Percentiles rank a stretch among this genome's conserved stretches.
Evolutionary conservation across 2,329 filamentous ascomycete genomes (phyloP).

Genomic region (Pezicula radicicola): DNA sequence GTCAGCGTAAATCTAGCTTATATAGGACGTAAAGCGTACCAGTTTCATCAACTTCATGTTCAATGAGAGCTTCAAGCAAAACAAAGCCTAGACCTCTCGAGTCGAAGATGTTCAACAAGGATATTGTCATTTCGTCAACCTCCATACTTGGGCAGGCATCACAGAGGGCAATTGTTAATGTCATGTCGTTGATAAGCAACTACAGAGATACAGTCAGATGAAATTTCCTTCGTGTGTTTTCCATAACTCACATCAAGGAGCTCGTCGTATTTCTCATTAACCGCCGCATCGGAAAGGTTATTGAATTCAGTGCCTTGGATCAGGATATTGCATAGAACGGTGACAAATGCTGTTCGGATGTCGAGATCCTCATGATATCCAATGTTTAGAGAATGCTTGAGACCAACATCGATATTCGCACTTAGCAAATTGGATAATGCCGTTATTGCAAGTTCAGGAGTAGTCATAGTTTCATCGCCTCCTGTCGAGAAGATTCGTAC

Average conservation of each 20-base stretch:
- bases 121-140: slow-evolving; percentile 66
- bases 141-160: slow-evolving; percentile 65
- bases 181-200: slow-evolving; percentile 61
- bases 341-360: slow-evolving; percentile 67
- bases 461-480: slow-evolving; percentile 52
- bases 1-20: slow-evolving; percentile 1
- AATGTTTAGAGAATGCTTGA: slow-evolving; percentile 68
- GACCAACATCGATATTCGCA: slow-evolving; percentile 68
- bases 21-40: slow-evolving; percentile 35
- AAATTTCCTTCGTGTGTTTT: not conserved
- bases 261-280: slow-evolving; percentile 67
- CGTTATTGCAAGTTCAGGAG: slow-evolving; percentile 61
- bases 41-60: slow-evolving; percentile 66
- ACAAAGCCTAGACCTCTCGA: slow-evolving; percentile 60
- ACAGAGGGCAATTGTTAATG: slow-evolving; percentile 60
- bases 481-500: slow-evolving; percentile 31
- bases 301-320: slow-evolving; percentile 71
- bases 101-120: slow-evolving; percentile 68
- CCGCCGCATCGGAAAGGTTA: slow-evolving; percentile 63
- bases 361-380: slow-evolving; percentile 70
- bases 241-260: slow-evolving; percentile 49
- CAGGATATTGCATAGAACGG: slow-evolving; percentile 67
- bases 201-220: slow-evolving; percentile 23
- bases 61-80: slow-evolving; percentile 63
- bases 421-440: slow-evolving; percentile 68